Base-by-base conservation (phyloP, 768 basidiomycete species). In the Collybia sordida region DNA sequence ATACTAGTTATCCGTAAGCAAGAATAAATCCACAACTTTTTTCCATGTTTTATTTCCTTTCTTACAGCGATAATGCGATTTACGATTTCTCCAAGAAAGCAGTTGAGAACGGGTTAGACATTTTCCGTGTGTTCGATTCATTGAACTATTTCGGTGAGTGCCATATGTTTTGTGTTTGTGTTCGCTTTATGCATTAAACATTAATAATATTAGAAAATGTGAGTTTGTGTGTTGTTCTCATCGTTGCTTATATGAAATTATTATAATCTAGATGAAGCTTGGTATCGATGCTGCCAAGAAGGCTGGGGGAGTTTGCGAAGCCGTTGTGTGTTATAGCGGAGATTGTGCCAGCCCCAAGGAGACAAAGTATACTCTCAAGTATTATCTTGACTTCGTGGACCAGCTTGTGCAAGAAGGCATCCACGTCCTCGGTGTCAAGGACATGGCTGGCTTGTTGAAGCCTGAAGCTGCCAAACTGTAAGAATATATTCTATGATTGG, bases 271-370 rank as follows among this genome's bases (percentile, higher is more conserved):
- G 90, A 91, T 99, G 91, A 87, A 81, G 69, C 85, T 99, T 59
- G 97, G 97, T 65, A 98, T 99, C 60, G 97, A 99, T 64, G 97
- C 97, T 35, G 97, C 97, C 51, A 99, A 98, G 85, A 97, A 97
- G 70, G 97, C 97, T 25, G 97, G 97, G 50, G 97, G 97, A 78
- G 97, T 99, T 43, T 87, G 88, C 52, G 97, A 99, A 69, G 97
- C 92, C 37, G 93, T 92, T 51, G 91, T 96, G 58, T 99, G 97
- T 76, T 99, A 99, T 79, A 95, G 91, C 57, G 97, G 97, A 53
- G 97, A 99, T 65, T 89, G 97, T 42, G 95, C 94, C 34, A 91
- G 82, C 72, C 86, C 92, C 47, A 94, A 88, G 71, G 93, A 95
- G 73, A 93, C 80, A 53, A 99, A 99, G 72, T 99, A 99, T 74